A percentile compares a stretch with the other conserved stretches of the same genome.
phyloP scores from a whole-genome alignment of 306 rosid genomes.

The Alnus glutinosa region DNA sequence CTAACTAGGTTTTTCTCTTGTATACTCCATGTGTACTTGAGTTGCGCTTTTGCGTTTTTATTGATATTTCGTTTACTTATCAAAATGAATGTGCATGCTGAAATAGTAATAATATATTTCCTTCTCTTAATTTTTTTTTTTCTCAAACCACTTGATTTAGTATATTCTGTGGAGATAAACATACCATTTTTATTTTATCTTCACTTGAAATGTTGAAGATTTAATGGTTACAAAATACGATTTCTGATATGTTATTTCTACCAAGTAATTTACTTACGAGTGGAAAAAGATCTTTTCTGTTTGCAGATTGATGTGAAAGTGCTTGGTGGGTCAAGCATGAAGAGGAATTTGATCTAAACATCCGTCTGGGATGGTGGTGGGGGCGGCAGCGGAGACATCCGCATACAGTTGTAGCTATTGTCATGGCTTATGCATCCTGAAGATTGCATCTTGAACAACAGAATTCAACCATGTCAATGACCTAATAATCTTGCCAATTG shows the following conservation, averaged over 20 bases:
- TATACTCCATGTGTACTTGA: too few relatives aligned
- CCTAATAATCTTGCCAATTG: too few relatives aligned
- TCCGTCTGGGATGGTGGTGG: neutral
- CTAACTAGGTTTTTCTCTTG: too few relatives aligned
- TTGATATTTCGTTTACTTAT: too few relatives aligned
- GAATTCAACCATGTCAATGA: too few relatives aligned
- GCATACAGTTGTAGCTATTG: neutral
- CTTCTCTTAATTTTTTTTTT: neutral
- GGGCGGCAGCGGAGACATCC: too few relatives aligned
- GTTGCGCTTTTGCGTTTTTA: too few relatives aligned
- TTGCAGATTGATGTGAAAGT: neutral
- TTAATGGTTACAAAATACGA: too few relatives aligned
- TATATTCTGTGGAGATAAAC: neutral
- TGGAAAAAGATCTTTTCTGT: too few relatives aligned
- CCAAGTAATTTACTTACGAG: too few relatives aligned
- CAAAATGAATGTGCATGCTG: neutral
- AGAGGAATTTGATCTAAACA: neutral
- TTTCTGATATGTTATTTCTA: too few relatives aligned
- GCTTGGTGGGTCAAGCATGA: neutral
- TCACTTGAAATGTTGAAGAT: neutral
- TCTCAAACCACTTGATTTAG: neutral
- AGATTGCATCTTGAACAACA: neutral
- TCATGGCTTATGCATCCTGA: neutral
- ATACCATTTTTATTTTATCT: neutral
- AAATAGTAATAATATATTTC: neutral